Percentiles rank a stretch among this genome's conserved stretches.
Evolutionary conservation across 352 stramenopile species (phyloP).

Genomic region (Pythium plurisporium): DNA sequence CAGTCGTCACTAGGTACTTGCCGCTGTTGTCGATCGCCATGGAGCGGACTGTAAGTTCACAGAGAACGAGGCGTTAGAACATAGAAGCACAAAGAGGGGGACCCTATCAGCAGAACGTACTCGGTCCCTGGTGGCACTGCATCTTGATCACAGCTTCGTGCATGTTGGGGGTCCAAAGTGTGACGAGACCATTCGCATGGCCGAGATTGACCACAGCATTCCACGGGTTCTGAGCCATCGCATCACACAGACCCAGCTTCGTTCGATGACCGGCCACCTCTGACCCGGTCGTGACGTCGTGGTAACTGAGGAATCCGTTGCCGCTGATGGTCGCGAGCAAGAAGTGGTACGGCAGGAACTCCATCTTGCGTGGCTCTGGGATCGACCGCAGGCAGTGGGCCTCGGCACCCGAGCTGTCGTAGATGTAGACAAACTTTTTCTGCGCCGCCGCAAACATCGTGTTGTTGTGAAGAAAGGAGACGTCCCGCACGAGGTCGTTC

Average conservation of each 20-base stretch:
- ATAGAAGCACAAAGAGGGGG: neutral
- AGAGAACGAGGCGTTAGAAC: slow-evolving; percentile 1
- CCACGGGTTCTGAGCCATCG: slow-evolving; percentile 94
- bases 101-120: no score
- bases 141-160: slow-evolving; percentile 94
- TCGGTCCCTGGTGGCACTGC: slow-evolving; percentile 94
- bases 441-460: slow-evolving; percentile 96
- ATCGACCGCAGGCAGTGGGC: slow-evolving; percentile 95
- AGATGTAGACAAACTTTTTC: slow-evolving; percentile 97
- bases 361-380: slow-evolving; percentile 88
- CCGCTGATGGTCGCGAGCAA: slow-evolving; percentile 94
- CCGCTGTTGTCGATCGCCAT: slow-evolving; percentile 93
- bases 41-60: slow-evolving; percentile 52
- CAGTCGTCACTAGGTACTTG: slow-evolving; percentile 95
- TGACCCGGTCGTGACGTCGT: slow-evolving; percentile 95
- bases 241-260: slow-evolving; percentile 89
- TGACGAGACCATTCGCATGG: slow-evolving; percentile 97
- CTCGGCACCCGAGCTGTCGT: slow-evolving; percentile 96
- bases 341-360: slow-evolving; percentile 99
- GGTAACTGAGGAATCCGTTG: slow-evolving; percentile 90
- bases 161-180: slow-evolving; percentile 96
- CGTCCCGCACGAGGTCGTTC: slow-evolving; percentile 93
- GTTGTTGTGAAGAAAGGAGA: slow-evolving; percentile 97
- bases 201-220: slow-evolving; percentile 97
- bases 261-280: slow-evolving; percentile 91